Evolutionary conservation across 176 grass and related monocot genomes (phyloP).

Genomic region (Carex littledalei): DNA sequence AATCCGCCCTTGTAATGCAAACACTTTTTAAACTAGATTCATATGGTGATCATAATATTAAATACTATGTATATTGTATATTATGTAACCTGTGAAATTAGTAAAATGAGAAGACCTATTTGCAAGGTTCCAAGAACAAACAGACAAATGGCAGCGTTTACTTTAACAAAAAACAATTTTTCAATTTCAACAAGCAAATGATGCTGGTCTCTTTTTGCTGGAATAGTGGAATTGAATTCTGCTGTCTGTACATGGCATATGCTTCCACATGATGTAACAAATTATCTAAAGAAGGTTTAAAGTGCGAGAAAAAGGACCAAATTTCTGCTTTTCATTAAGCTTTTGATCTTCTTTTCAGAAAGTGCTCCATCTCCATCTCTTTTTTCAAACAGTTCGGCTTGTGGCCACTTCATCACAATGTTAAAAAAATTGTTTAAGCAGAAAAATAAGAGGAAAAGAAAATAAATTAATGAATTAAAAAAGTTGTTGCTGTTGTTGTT

Average conservation of each 20-base stretch:
- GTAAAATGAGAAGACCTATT: not conserved
- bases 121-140: not conserved
- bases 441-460: not conserved
- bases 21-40: not conserved
- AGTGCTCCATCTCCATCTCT: not conserved
- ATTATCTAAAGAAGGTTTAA: slow-evolving; percentile 1
- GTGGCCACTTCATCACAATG: not conserved
- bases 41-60: not conserved
- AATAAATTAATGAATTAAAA: not conserved
- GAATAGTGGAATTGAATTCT: not conserved
- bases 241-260: not conserved
- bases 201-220: not conserved
- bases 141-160: not conserved
- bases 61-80: not conserved
- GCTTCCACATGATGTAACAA: not conserved
- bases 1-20: not conserved
- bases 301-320: not conserved
- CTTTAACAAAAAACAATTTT: not conserved
- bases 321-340: not conserved
- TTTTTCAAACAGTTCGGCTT: not conserved
- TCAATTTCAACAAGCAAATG: not conserved
- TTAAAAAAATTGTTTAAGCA: not conserved
- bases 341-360: slow-evolving; percentile 10
- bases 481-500: not conserved
- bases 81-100: not conserved